A percentile compares a stretch with the other conserved stretches of the same genome.
Conservation (phyloP, 306 rosid genomes). For the Phaseolus lunatus region DNA sequence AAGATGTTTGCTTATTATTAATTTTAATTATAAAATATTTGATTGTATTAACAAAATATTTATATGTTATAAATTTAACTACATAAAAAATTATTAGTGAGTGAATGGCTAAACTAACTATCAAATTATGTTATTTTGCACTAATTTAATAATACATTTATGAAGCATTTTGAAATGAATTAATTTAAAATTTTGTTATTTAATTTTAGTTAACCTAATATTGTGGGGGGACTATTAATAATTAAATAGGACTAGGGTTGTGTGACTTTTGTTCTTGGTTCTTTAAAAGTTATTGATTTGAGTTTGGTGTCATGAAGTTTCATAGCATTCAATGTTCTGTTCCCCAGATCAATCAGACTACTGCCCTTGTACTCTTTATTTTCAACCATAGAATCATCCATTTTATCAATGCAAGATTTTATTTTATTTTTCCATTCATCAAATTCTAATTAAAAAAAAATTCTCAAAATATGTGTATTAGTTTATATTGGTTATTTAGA, state of each 20-base stretch:
- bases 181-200: background rate
- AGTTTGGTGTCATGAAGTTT: background rate
- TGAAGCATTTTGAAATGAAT: no score
- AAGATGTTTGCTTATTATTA: no score
- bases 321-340: conserved; percentile 9
- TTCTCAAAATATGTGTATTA: no score
- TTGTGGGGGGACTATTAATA: background rate
- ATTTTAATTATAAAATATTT: no score
- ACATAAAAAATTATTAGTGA: no score
- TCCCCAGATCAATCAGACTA: background rate
- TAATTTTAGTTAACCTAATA: background rate
- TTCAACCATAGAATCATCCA: background rate
- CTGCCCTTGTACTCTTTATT: background rate
- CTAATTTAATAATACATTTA: no score
- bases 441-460: no score
- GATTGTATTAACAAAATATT: no score
- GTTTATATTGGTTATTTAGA: no score
- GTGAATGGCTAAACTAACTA: no score
- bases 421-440: background rate
- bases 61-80: no score
- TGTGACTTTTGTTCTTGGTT: conserved; percentile 5
- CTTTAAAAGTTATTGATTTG: background rate
- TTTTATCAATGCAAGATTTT: background rate
- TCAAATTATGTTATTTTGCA: no score
- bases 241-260: background rate